These are phyloP conservation scores for Eucalyptus victrix DNA, from an alignment of 345 rosid genomes.

Conservation along the genomic window DNA sequence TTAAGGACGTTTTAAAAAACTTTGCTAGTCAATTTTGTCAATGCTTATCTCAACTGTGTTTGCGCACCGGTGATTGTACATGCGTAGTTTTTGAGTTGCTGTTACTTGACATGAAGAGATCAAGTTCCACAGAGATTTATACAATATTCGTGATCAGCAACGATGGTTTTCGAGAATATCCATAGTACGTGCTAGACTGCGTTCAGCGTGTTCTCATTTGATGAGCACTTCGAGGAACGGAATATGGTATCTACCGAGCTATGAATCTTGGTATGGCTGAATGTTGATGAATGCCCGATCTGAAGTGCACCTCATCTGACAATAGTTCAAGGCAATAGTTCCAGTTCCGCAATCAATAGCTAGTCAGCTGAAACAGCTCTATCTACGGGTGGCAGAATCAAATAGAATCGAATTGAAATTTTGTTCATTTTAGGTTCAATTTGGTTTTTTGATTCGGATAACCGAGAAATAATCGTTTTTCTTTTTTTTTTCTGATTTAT, in stretches of 20 bases:
- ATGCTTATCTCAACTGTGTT: not conserved
- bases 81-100: not conserved
- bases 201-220: not conserved
- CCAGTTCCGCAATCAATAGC: not conserved
- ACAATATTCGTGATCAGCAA: not conserved
- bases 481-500: too few relatives aligned
- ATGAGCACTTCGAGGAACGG: not conserved
- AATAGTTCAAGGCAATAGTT: not conserved
- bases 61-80: not conserved
- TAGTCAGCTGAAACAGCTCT: not conserved
- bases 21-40: not conserved
- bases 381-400: accelerated
- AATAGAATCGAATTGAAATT: too few relatives aligned
- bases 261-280: not conserved
- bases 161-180: not conserved
- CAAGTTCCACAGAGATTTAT: not conserved
- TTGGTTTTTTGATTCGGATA: too few relatives aligned
- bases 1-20: not conserved
- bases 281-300: not conserved
- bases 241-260: not conserved
- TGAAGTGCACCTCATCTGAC: not conserved
- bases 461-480: too few relatives aligned
- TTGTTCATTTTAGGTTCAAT: too few relatives aligned
- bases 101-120: not conserved
- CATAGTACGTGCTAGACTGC: not conserved